A percentile compares a stretch with the other conserved stretches of the same genome.
phyloP scores from a whole-genome alignment of 768 basidiomycete species.

The Podaxis pistillaris region DNA sequence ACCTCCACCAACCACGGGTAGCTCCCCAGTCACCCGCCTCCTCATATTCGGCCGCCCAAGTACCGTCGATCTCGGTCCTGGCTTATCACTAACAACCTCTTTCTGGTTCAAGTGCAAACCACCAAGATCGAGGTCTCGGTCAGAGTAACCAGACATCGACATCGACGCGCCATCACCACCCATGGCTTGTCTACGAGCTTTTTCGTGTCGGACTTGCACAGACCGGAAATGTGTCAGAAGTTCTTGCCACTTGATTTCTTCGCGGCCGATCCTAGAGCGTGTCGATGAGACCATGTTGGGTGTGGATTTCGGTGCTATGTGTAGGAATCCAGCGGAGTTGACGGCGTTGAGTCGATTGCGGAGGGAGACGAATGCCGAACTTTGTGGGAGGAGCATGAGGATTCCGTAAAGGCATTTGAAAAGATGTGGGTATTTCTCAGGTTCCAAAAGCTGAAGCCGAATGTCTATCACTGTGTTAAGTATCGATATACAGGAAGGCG shows the following conservation, averaged over 20 bases:
- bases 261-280: conserved; percentile 76
- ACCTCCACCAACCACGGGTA: conserved; percentile 26
- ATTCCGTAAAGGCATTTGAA: conserved; percentile 98
- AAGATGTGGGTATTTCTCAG: conserved; percentile 92
- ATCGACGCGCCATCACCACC: conserved; percentile 61
- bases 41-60: conserved; percentile 48
- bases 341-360: conserved; percentile 94
- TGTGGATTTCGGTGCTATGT: conserved; percentile 77
- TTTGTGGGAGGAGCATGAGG: conserved; percentile 96
- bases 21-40: conserved; percentile 61
- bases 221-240: conserved; percentile 88
- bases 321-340: conserved; percentile 90
- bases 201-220: conserved; percentile 90
- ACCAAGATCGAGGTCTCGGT: conserved; percentile 31
- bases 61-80: conserved; percentile 19
- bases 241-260: conserved; percentile 98
- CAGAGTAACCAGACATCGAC: conserved; percentile 48
- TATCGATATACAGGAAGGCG: neutral
- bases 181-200: conserved; percentile 75
- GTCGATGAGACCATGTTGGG: conserved; percentile 38
- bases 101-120: conserved; percentile 23
- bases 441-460: conserved; percentile 92
- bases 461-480: conserved; percentile 47
- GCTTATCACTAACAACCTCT: conserved; percentile 26
- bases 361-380: conserved; percentile 91